Conservation (phyloP, 2,329 filamentous ascomycete genomes). For the Teratosphaeria pseudoeucalypti region DNA sequence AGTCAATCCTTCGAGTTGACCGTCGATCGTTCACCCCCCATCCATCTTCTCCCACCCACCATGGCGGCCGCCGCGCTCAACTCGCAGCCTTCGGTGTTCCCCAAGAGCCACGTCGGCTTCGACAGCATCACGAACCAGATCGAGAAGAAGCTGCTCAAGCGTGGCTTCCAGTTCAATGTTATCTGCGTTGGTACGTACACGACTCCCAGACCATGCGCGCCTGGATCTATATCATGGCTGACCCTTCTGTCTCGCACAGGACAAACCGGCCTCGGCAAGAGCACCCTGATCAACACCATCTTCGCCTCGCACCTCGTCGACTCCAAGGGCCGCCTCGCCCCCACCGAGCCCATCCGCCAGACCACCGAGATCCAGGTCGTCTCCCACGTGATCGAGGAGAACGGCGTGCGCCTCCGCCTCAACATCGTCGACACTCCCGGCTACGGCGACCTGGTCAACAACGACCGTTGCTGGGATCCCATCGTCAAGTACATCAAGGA, state of each 20-base stretch:
- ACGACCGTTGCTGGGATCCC: constrained; percentile 99
- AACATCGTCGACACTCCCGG: constrained; percentile 99
- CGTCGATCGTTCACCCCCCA: neutral
- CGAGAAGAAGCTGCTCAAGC: constrained; percentile 98
- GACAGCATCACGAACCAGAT: constrained; percentile 99
- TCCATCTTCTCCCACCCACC: neutral
- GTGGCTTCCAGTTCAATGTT: constrained; percentile 99
- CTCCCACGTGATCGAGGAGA: constrained; percentile 98
- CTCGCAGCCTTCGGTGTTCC: constrained; percentile 58
- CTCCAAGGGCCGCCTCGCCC: constrained; percentile 88
- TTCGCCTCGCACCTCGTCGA: constrained; percentile 99
- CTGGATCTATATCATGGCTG: neutral
- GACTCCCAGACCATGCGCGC: neutral
- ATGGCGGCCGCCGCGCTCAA: constrained; percentile 28
- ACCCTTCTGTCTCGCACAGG: constrained; percentile 42
- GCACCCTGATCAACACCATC: constrained; percentile 98
- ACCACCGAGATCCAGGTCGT: constrained; percentile 98
- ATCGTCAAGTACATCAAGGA: constrained; percentile 99
- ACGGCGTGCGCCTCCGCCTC: constrained; percentile 88
- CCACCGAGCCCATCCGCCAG: constrained; percentile 84
- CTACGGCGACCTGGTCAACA: constrained; percentile 98
- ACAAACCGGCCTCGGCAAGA: constrained; percentile 97
- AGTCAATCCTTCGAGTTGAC: neutral
- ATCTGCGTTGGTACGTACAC: constrained; percentile 89
- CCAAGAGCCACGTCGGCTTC: constrained; percentile 98